Conservation (phyloP, 2,329 filamentous ascomycete species). For the Monosporascus cannonballus region DNA sequence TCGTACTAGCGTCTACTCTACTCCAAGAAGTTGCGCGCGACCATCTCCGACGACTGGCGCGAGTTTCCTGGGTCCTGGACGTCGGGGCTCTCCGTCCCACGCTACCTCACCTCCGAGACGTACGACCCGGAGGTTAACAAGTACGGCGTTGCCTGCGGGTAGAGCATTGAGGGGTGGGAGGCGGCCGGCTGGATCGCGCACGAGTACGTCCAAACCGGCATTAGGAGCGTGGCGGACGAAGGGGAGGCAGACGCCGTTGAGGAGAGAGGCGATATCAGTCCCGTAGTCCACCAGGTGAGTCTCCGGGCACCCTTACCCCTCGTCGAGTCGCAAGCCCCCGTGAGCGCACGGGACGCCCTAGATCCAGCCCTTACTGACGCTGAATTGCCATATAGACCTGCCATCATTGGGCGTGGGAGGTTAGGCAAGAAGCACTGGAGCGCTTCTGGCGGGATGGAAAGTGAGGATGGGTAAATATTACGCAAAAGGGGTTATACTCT, state of each 20-base stretch:
- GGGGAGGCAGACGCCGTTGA: constrained; percentile 36
- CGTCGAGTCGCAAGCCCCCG: no score
- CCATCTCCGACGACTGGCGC: constrained; percentile 38
- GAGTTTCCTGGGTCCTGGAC: constrained; percentile 41
- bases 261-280: constrained; percentile 38
- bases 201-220: constrained; percentile 35
- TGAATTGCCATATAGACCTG: constrained; percentile 30
- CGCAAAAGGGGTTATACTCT: no score
- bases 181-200: constrained; percentile 49
- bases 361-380: no score
- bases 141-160: constrained; percentile 45
- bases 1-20: constrained; percentile 43
- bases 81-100: constrained; percentile 29
- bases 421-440: constrained; percentile 43
- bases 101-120: constrained; percentile 31
- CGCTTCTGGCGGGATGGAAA: constrained; percentile 33
- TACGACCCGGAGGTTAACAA: constrained; percentile 47
- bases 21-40: constrained; percentile 34
- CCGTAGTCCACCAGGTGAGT: constrained; percentile 42
- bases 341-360: no score
- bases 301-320: no score
- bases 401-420: constrained; percentile 49
- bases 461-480: neutral
- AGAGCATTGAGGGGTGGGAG: constrained; percentile 51
- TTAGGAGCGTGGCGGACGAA: constrained; percentile 36